Evolutionary conservation across 1,139 yeast genomes (phyloP).

Genomic region (Blastobotrys capitulatus): DNA sequence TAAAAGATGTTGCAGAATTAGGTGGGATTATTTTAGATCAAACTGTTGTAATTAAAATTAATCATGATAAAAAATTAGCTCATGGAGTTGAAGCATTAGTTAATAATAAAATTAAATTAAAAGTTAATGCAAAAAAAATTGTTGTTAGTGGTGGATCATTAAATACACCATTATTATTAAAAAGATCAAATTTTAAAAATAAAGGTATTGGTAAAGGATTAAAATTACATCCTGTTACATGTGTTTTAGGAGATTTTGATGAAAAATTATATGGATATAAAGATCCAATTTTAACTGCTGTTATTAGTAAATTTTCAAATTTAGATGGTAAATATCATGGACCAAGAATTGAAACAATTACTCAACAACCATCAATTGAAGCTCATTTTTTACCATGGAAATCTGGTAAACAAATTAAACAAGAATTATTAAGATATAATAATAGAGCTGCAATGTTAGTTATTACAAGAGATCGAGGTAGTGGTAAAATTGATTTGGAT

Average conservation of each 20-base stretch:
- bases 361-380: slow-evolving; percentile 44
- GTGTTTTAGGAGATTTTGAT: slow-evolving; percentile 42
- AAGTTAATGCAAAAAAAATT: slow-evolving; percentile 45
- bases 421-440: slow-evolving; percentile 39
- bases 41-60: slow-evolving; percentile 40
- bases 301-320: slow-evolving; percentile 46
- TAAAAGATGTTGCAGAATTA: slow-evolving; percentile 44
- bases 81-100: slow-evolving; percentile 37
- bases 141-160: slow-evolving; percentile 49
- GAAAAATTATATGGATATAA: slow-evolving; percentile 32
- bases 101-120: slow-evolving; percentile 33
- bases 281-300: slow-evolving; percentile 47
- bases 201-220: slow-evolving; percentile 50
- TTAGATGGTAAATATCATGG: slow-evolving; percentile 56
- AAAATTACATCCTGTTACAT: slow-evolving; percentile 49
- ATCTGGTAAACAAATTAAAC: slow-evolving; percentile 36
- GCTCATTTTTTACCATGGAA: slow-evolving; percentile 44
- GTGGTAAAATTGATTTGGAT: slow-evolving; percentile 40
- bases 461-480: slow-evolving; percentile 45
- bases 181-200: slow-evolving; percentile 50
- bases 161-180: slow-evolving; percentile 47
- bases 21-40: slow-evolving; percentile 49
- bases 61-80: slow-evolving; percentile 43
- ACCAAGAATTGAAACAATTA: slow-evolving; percentile 48
- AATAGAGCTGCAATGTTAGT: slow-evolving; percentile 42